A percentile compares a stretch with the other conserved stretches of the same genome.
These are phyloP conservation scores for Kwoniella dejecticola DNA, from an alignment of 768 basidiomycete species.

Conservation along the genomic window DNA sequence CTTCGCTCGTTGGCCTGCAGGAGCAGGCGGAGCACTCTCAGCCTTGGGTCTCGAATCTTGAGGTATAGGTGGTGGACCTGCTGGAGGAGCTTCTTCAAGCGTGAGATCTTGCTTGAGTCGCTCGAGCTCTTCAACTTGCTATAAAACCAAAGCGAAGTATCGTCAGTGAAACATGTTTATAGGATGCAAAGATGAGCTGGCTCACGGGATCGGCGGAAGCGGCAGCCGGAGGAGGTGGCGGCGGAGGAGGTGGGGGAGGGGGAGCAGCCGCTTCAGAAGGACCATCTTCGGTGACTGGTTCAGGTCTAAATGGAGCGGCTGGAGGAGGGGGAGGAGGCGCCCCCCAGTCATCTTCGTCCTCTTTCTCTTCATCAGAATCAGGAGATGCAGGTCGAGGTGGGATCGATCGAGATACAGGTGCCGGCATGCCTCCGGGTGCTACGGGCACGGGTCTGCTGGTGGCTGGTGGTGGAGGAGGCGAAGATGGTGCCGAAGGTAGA, in stretches of 20 bases:
- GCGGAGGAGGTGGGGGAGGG: conserved; percentile 51
- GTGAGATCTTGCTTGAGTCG: conserved; percentile 49
- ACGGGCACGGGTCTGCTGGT: conserved; percentile 21
- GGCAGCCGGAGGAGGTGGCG: conserved; percentile 43
- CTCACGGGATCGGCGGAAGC: conserved; percentile 39
- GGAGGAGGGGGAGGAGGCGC: conserved; percentile 58
- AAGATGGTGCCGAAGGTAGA: conserved; percentile 7
- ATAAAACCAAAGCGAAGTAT: background rate
- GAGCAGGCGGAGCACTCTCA: conserved; percentile 41
- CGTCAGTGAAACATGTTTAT: background rate
- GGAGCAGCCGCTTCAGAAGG: conserved; percentile 33
- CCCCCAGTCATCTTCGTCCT: conserved; percentile 54
- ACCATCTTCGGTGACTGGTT: conserved; percentile 36
- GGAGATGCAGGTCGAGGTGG: conserved; percentile 39
- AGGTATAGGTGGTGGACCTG: conserved; percentile 48
- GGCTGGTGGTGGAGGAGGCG: conserved; percentile 26
- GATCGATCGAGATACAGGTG: conserved; percentile 20
- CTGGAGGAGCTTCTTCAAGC: conserved; percentile 39
- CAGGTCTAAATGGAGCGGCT: conserved; percentile 59
- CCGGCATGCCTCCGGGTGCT: conserved; percentile 25
- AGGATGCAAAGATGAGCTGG: background rate
- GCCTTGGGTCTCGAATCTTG: conserved; percentile 52
- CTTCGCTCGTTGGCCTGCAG: conserved; percentile 66
- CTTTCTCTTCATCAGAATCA: conserved; percentile 55
- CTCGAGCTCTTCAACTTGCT: conserved; percentile 49